phyloP scores from a whole-genome alignment of 2,329 filamentous ascomycete genomes.

The Fusarium sp. region DNA sequence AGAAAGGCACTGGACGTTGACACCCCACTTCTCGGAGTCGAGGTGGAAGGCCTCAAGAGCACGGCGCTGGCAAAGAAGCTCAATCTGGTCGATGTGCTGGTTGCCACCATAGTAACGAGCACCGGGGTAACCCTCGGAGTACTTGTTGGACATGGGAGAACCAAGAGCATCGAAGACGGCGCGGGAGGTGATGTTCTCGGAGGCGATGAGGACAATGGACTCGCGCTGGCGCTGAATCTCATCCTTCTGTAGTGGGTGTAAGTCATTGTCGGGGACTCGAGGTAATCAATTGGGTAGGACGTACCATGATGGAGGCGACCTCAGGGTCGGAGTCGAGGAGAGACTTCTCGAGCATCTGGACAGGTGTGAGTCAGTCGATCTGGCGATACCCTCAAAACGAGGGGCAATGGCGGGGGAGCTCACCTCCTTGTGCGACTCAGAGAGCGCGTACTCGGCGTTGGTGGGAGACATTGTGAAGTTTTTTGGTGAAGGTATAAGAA shows the following conservation, averaged over 20 bases:
- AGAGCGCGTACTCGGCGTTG: constrained; percentile 66
- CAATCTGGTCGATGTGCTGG: constrained; percentile 97
- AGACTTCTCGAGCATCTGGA: constrained; percentile 94
- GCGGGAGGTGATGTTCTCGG: constrained; percentile 98
- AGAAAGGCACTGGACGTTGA: constrained; percentile 96
- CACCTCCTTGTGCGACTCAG: constrained; percentile 69
- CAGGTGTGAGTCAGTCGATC: constrained; percentile 34
- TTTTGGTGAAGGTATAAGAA: constrained; percentile 26
- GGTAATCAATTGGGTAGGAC: constrained; percentile 50
- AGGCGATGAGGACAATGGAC: constrained; percentile 98
- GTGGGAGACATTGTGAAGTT: constrained; percentile 58
- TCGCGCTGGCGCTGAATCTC: constrained; percentile 98
- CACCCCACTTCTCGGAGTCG: constrained; percentile 92
- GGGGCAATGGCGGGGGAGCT: constrained; percentile 50
- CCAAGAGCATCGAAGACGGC: constrained; percentile 98
- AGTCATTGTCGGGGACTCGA: constrained; percentile 40
- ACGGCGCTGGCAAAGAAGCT: constrained; percentile 94
- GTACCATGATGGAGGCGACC: constrained; percentile 96
- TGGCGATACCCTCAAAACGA: constrained; percentile 16
- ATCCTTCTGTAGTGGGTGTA: constrained; percentile 73
- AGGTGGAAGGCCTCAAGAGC: constrained; percentile 93
- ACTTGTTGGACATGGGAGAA: constrained; percentile 98
- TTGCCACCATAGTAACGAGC: constrained; percentile 99
- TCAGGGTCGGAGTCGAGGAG: constrained; percentile 93
- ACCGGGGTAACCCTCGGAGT: constrained; percentile 98